A percentile compares a stretch with the other conserved stretches of the same genome.
Conservation (phyloP, 2,329 filamentous ascomycete species). For the Cercospora citrullina region DNA sequence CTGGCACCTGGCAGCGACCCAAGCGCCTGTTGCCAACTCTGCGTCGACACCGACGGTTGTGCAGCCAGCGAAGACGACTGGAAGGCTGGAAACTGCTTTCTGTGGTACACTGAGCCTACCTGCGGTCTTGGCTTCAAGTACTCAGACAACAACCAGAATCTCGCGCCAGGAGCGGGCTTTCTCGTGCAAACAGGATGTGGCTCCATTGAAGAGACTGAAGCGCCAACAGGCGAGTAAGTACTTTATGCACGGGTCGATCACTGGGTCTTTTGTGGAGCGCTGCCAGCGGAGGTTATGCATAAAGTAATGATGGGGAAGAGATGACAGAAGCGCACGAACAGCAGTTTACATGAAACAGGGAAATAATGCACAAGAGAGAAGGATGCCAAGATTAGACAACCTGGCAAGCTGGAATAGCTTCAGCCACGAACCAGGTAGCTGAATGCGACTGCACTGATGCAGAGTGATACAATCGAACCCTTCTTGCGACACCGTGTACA, state of each 20-base stretch:
- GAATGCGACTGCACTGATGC: conserved; percentile 20
- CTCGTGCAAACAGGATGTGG: conserved; percentile 33
- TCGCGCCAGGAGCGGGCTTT: conserved; percentile 29
- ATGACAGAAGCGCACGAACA: conserved; percentile 1
- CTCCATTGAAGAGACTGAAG: conserved; percentile 22
- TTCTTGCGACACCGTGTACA: conserved; percentile 16
- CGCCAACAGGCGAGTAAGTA: conserved; percentile 17
- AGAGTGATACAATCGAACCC: conserved; percentile 22
- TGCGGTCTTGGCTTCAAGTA: conserved; percentile 33
- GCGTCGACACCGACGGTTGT: conserved; percentile 30
- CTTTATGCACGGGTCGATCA: background rate
- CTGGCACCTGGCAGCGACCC: conserved; percentile 29
- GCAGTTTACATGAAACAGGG: conserved; percentile 16
- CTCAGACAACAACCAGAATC: conserved; percentile 24
- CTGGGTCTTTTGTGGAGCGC: background rate
- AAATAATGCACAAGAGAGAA: conserved; percentile 16
- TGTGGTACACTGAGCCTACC: conserved; percentile 31
- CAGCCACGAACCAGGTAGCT: conserved; percentile 21
- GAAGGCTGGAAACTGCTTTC: conserved; percentile 33
- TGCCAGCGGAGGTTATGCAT: background rate
- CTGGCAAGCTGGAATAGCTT: conserved; percentile 4
- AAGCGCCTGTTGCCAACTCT: conserved; percentile 33
- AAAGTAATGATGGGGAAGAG: background rate
- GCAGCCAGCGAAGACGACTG: conserved; percentile 32
- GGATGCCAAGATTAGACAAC: conserved; percentile 18